Evolutionary conservation across 441 rosid species (phyloP).

Genomic region (Populus hybrid): DNA sequence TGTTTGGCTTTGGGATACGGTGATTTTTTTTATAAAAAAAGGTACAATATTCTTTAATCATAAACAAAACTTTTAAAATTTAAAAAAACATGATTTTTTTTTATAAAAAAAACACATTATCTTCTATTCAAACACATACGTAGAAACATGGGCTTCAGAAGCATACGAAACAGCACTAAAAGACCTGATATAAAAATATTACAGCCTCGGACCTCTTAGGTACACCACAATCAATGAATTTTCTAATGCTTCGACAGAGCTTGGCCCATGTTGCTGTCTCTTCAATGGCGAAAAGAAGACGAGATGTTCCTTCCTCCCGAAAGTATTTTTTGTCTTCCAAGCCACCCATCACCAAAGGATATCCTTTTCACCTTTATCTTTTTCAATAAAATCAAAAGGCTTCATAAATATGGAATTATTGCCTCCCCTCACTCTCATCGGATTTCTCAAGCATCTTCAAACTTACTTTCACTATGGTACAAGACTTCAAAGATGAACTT

Average conservation of each 20-base stretch:
- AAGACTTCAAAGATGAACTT: not conserved
- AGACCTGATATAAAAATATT: not conserved
- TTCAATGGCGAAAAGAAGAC: slow-evolving; percentile 10
- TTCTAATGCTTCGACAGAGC: not conserved
- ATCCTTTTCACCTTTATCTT: slow-evolving; percentile 10
- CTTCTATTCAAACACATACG: too few relatives aligned
- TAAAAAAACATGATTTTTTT: too few relatives aligned
- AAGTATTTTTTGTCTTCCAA: slow-evolving; percentile 22
- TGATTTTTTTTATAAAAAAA: too few relatives aligned
- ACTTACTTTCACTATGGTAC: slow-evolving; percentile 9
- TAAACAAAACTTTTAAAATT: too few relatives aligned
- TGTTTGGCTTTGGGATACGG: too few relatives aligned
- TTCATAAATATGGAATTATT: slow-evolving; percentile 12
- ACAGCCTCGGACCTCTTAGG: slow-evolving; percentile 3
- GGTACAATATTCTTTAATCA: too few relatives aligned
- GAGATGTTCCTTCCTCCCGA: slow-evolving; percentile 11
- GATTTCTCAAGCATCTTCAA: slow-evolving; percentile 13
- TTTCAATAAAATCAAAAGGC: slow-evolving; percentile 11
- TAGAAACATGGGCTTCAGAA: not conserved
- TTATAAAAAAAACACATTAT: too few relatives aligned
- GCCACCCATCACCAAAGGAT: slow-evolving; percentile 9
- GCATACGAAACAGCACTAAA: not conserved
- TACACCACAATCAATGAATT: not conserved
- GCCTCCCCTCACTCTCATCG: slow-evolving; percentile 7
- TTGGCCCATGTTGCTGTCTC: slow-evolving; percentile 18